Base-by-base conservation (phyloP, 139 green algal genomes). In the Penium margaritaceum region DNA sequence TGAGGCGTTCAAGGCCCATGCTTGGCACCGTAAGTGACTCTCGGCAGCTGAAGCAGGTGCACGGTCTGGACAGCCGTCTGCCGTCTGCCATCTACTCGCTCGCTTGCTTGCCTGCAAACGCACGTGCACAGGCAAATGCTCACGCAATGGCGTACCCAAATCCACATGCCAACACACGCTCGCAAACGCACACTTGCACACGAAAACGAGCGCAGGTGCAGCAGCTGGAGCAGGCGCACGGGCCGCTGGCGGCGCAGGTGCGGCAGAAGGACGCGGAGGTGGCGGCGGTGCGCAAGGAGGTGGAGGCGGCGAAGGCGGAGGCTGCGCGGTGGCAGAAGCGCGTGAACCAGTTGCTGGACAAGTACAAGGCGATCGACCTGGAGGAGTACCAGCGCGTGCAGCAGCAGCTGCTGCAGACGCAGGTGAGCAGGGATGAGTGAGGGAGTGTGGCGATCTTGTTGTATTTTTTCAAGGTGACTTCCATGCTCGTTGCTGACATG, bases 301-400 rank as follows among this genome's bases (percentile, higher is more conserved):
- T 67, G n/a, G 21, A 53, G 73, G 24, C 17, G 32, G 46, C 58
- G 12, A 46, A 30, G 33, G 53, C 29, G 46, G 71, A 78, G 58
- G 27, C 29, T 6, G 66, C 27, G 5, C 36, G 64, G 33, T 80
- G 73, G 73, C 73, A 72, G 55, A 12, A 32, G 44, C 73, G 73
- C 41, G 32, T 35, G 19, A 61, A 78, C 67, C 67, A 78, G 74
- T 37, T 81, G 47, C 76, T 83, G 19, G 76, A 83, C 21, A 77
- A 78, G 66, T 83, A 83, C 66, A 72, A 62, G 3, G 33, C 72
- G 24, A 77, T 83, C 0, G 76, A 83, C 29, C 61, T 80, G 36
- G 76, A 70, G 36, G 76, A 80, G 36, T 74, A 83, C 57, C 61
- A 83, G 60, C 46, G 76, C 21, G 35, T 78, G 17, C 61, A 67